Evolutionary conservation across 768 basidiomycete species (phyloP).

Genomic region (Mycena polygramma): DNA sequence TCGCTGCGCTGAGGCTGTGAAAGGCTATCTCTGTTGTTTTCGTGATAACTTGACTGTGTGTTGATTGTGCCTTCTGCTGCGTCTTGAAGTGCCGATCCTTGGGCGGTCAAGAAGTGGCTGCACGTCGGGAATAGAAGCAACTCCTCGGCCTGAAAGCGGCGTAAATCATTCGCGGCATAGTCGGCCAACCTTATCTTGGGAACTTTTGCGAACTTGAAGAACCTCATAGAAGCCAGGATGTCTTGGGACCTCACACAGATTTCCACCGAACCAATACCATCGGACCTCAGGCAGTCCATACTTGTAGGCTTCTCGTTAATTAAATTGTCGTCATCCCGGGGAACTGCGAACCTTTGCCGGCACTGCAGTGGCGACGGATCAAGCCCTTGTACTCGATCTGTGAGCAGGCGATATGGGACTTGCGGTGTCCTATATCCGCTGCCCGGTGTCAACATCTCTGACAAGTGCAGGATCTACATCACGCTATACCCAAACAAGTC

Average conservation of each 20-base stretch:
- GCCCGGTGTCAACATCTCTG: not conserved
- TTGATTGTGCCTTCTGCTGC: constrained; percentile 25
- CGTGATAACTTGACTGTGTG: not conserved
- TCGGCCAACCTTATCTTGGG: not conserved
- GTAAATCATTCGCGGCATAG: not conserved
- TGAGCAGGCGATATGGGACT: not conserved
- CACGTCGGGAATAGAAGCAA: constrained; percentile 5
- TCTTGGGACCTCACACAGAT: not conserved
- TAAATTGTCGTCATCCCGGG: constrained; percentile 21
- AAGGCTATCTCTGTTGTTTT: not conserved
- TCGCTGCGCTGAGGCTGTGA: not conserved
- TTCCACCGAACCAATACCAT: not conserved
- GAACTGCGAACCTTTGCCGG: constrained; percentile 1
- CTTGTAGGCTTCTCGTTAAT: constrained; percentile 4
- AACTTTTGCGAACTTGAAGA: not conserved
- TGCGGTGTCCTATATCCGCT: constrained; percentile 1
- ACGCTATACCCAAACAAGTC: not conserved
- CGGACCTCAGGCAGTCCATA: not conserved
- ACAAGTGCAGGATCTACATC: constrained; percentile 3
- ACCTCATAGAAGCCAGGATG: not conserved
- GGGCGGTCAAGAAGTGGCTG: constrained; percentile 26
- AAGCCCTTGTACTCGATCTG: constrained; percentile 8
- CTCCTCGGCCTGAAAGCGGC: constrained; percentile 6
- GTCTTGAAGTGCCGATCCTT: constrained; percentile 3
- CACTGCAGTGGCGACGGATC: constrained; percentile 23